Base-by-base conservation (phyloP, 495 filamentous ascomycete species). In the Penicillium macrosclerotiorum region DNA sequence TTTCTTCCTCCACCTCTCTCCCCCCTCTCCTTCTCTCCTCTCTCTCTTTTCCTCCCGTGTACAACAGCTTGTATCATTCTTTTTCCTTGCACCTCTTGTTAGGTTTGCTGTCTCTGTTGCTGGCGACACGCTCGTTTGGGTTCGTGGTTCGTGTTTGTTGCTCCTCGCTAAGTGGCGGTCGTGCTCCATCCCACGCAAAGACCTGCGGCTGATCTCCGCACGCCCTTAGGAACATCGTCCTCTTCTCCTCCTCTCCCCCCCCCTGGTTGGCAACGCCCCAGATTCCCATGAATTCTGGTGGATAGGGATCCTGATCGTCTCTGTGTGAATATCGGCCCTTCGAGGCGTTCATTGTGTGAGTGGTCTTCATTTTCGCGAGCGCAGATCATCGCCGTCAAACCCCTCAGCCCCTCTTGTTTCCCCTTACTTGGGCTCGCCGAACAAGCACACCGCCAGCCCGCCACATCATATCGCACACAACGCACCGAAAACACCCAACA, bases 271-370 rank as follows among this genome's bases (percentile, higher is more conserved):
- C 31, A 27, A 20, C 45, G 42, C 30, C 29, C 33, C 16, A 13
- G 37, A 17, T 25, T 32, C 25, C 32, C 37, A 60, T 53, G 51
- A 50, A 40, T 36, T 30, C 32, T 22, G 39, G 36, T 25, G 16
- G 23, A 24, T 23, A 30, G 19, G 42, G 32, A 45, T 45, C 32
- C 32, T 42, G 49, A 49, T 33, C 27, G 26, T 23, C 19, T 25
- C 19, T 11, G 2, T 13, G 34, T 44, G n/a, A 8, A n/a, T 12
- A 12, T 38, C 52, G 57, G 43, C 45, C 42, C 60, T 60, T 60
- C 62, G 65, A 68, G 67, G 67, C 69, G 67, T 71, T 72, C 67
- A 65, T 72, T 65, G 64, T 68, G 67, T 69, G 65, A 63, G 59
- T 59, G 55, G 42, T 57, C 49, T 57, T 43, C 54, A 48, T 33